Conservation (phyloP, 2,329 filamentous ascomycete species). For the Sordariomycetes sp. region DNA sequence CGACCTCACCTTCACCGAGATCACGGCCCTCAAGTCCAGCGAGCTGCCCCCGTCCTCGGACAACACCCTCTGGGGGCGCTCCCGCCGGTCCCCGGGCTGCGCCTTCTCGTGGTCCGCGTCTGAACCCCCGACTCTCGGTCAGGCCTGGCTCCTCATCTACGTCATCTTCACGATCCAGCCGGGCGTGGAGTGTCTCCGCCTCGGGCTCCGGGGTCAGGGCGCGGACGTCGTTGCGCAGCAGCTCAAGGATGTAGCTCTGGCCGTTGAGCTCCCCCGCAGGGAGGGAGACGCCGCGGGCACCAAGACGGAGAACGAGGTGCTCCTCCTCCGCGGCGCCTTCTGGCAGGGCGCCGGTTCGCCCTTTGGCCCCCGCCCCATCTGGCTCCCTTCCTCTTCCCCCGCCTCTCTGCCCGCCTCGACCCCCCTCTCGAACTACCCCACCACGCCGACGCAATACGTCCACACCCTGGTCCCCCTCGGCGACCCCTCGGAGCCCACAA, state of each 20-base stretch:
- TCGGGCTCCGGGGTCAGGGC: constrained; percentile 25
- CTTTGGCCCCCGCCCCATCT: constrained; percentile 48
- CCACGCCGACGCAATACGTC: constrained; percentile 33
- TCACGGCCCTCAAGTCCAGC: constrained; percentile 31
- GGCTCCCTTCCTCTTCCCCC: constrained; percentile 36
- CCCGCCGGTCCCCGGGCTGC: constrained; percentile 36
- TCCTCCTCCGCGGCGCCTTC: constrained; percentile 43
- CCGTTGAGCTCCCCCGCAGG: constrained; percentile 30
- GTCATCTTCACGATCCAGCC: constrained; percentile 36
- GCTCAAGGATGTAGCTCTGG: constrained; percentile 32
- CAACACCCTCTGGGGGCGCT: constrained; percentile 43
- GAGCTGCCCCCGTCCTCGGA: constrained; percentile 34
- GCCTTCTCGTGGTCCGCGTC: constrained; percentile 27
- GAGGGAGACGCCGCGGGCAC: constrained; percentile 13
- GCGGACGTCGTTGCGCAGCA: constrained; percentile 21
- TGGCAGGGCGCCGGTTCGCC: constrained; percentile 61
- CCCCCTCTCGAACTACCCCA: constrained; percentile 30
- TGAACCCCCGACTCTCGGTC: constrained; percentile 28
- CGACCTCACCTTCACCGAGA: constrained; percentile 28
- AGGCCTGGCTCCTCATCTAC: constrained; percentile 40
- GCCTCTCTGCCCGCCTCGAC: constrained; percentile 18
- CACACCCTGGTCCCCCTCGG: constrained; percentile 22
- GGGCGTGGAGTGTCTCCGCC: constrained; percentile 31
- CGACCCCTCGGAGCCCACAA: constrained; percentile 24
- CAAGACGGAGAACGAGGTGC: constrained; percentile 14